These are phyloP conservation scores for Paralagenidium karlingii DNA, from an alignment of 352 stramenopile species.

Conservation along the genomic window DNA sequence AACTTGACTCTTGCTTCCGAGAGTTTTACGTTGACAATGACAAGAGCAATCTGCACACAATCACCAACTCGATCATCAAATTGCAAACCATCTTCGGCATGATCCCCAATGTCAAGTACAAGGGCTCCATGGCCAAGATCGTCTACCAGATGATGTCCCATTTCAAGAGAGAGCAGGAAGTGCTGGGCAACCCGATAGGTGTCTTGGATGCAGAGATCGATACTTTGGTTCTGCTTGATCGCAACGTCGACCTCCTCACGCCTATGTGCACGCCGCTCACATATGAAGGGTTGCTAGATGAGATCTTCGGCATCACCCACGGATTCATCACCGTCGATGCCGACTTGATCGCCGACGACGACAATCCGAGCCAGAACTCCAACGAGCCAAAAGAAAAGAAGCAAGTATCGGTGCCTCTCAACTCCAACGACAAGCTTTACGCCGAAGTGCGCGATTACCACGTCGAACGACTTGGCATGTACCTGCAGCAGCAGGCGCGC, in stretches of 20 bases:
- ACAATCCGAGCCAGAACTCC: constrained; percentile 14
- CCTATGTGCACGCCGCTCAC: constrained; percentile 94
- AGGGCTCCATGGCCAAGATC: constrained; percentile 84
- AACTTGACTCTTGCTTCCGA: constrained; percentile 80
- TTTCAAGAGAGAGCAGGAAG: constrained; percentile 86
- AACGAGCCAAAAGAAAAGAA: constrained; percentile 22
- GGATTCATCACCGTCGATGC: constrained; percentile 76
- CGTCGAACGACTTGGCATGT: constrained; percentile 92
- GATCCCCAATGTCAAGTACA: constrained; percentile 91
- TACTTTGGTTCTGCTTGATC: constrained; percentile 91
- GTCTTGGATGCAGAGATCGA: constrained; percentile 84
- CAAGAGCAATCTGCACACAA: constrained; percentile 79
- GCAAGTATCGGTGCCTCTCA: constrained; percentile 87
- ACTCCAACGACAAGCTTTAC: constrained; percentile 94
- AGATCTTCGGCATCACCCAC: constrained; percentile 92
- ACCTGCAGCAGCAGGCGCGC: constrained; percentile 93
- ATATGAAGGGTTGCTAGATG: constrained; percentile 95
- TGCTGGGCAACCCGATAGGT: constrained; percentile 59
- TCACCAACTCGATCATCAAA: constrained; percentile 85
- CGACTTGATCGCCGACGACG: constrained; percentile 65
- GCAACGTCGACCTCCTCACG: constrained; percentile 91
- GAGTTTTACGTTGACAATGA: constrained; percentile 84
- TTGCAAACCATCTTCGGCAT: constrained; percentile 88
- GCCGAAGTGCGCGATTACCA: constrained; percentile 93
- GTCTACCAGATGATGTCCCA: constrained; percentile 88